phyloP scores from a whole-genome alignment of 1,139 yeast genomes.

The Kodamaea alishanica region DNA sequence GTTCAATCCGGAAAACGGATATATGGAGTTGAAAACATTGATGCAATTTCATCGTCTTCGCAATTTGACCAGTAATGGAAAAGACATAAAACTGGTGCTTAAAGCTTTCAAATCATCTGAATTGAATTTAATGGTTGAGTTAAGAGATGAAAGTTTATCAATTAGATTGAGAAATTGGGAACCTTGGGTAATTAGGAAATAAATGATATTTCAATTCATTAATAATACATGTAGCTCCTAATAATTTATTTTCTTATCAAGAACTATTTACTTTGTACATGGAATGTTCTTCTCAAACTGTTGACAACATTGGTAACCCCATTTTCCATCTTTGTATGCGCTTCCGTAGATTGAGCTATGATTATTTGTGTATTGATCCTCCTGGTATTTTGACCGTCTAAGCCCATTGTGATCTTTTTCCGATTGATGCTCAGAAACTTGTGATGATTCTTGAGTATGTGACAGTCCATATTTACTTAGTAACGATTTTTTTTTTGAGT shows the following conservation, averaged over 20 bases:
- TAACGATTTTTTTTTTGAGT: conserved; percentile 27
- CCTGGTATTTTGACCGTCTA: conserved; percentile 27
- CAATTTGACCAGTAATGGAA: conserved; percentile 19
- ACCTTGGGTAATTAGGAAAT: conserved; percentile 14
- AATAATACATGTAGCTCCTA: neutral
- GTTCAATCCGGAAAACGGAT: conserved; percentile 19
- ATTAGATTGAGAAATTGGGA: conserved; percentile 19
- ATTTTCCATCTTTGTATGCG: conserved; percentile 41
- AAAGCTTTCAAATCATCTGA: conserved; percentile 14
- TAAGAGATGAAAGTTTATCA: conserved; percentile 12
- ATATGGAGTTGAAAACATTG: conserved; percentile 15
- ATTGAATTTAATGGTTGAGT: conserved; percentile 14
- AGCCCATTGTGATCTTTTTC: conserved; percentile 2
- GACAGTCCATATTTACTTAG: conserved; percentile 26
- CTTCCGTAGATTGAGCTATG: conserved; percentile 49
- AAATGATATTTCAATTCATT: neutral
- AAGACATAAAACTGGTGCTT: conserved; percentile 13
- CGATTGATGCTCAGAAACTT: neutral
- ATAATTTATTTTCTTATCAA: neutral
- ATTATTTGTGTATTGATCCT: conserved; percentile 35
- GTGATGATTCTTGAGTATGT: neutral
- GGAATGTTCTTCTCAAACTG: conserved; percentile 12
- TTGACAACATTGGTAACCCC: conserved; percentile 51
- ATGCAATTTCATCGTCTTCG: conserved; percentile 20
- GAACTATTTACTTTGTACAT: conserved; percentile 4